phyloP scores from a whole-genome alignment of 306 rosid species.

The Vigna unguiculata region DNA sequence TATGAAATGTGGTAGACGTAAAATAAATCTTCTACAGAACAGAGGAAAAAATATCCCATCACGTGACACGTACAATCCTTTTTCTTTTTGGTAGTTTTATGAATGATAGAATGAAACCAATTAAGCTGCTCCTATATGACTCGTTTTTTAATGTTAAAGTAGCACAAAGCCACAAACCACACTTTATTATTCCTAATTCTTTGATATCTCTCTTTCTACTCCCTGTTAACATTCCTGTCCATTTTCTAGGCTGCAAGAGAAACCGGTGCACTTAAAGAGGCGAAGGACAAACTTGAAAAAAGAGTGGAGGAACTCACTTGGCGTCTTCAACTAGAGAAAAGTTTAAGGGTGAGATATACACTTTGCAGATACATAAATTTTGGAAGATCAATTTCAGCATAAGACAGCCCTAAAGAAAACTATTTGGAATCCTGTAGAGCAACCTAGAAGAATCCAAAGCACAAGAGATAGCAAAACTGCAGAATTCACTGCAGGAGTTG shows the following conservation, averaged over 20 bases:
- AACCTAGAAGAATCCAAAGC: constrained; percentile 86
- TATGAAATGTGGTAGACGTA: background rate
- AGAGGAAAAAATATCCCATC: background rate
- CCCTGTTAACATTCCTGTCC: constrained; percentile 40
- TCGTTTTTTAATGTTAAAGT: constrained; percentile 29
- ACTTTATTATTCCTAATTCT: constrained; percentile 5
- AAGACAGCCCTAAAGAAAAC: constrained; percentile 37
- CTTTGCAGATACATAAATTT: constrained; percentile 39
- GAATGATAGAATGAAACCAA: constrained; percentile 17
- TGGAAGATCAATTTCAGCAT: constrained; percentile 34
- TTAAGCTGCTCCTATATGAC: constrained; percentile 25
- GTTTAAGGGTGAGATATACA: constrained; percentile 71
- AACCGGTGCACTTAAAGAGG: constrained; percentile 90
- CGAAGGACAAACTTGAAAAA: constrained; percentile 86
- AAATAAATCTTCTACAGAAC: background rate
- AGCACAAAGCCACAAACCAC: background rate
- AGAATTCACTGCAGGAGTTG: constrained; percentile 72
- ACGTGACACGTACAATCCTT: constrained; percentile 1
- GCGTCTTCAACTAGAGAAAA: constrained; percentile 89
- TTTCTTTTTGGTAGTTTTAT: constrained; percentile 10
- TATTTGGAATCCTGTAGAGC: constrained; percentile 62
- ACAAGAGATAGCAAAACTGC: constrained; percentile 80
- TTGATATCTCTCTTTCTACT: constrained; percentile 21
- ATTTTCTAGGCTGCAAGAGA: constrained; percentile 81
- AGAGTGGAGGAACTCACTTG: constrained; percentile 87